These are phyloP conservation scores for Phoma sp. DNA, from an alignment of 2,329 filamentous ascomycete genomes.

Conservation along the genomic window DNA sequence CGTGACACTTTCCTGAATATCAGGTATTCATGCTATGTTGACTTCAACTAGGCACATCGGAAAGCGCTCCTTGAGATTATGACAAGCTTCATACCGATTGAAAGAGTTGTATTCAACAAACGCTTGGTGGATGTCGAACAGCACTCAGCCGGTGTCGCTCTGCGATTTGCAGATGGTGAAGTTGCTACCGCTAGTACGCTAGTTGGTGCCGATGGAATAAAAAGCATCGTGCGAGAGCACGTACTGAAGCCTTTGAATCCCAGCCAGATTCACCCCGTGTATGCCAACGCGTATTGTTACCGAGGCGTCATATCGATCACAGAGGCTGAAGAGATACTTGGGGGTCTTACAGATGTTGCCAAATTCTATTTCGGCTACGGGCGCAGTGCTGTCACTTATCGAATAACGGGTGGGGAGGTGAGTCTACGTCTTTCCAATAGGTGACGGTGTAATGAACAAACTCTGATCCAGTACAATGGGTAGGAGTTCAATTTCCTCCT, in stretches of 20 bases:
- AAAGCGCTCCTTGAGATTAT: slow-evolving; percentile 54
- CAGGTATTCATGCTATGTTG: neutral
- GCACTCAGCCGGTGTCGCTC: slow-evolving; percentile 44
- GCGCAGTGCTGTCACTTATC: slow-evolving; percentile 30
- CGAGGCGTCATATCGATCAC: slow-evolving; percentile 42
- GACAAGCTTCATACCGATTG: slow-evolving; percentile 52
- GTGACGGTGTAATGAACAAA: neutral
- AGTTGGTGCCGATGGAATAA: slow-evolving; percentile 58
- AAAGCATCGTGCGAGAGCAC: slow-evolving; percentile 34
- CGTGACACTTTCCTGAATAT: neutral
- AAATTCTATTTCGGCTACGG: slow-evolving; percentile 37
- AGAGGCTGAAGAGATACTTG: slow-evolving; percentile 48
- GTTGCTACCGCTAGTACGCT: slow-evolving; percentile 44
- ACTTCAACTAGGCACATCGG: slow-evolving; percentile 44
- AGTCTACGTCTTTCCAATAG: slow-evolving; percentile 11
- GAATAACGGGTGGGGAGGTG: slow-evolving; percentile 29
- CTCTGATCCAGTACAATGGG: neutral
- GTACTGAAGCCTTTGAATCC: slow-evolving; percentile 26
- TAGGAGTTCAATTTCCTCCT: slow-evolving; percentile 13
- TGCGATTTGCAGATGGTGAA: slow-evolving; percentile 47
- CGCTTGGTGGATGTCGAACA: slow-evolving; percentile 38
- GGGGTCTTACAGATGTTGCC: slow-evolving; percentile 36
- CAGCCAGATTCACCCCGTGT: slow-evolving; percentile 28
- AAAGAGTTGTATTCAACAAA: slow-evolving; percentile 39
- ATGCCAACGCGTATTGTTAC: slow-evolving; percentile 38